A percentile compares a stretch with the other conserved stretches of the same genome.
phyloP scores from a whole-genome alignment of 2,329 filamentous ascomycete species.

The Botrytis galanthina region DNA sequence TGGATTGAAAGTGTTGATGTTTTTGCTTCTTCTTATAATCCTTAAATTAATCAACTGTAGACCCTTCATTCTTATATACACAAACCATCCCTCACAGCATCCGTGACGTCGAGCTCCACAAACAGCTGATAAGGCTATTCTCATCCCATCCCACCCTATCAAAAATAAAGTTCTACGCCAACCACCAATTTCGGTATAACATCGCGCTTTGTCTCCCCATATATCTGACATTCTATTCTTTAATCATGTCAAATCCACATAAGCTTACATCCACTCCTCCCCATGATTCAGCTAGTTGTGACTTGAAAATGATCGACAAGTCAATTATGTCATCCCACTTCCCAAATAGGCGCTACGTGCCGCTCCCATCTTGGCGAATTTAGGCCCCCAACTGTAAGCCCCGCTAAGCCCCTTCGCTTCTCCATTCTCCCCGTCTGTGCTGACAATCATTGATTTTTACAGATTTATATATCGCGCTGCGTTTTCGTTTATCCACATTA shows the following conservation, averaged over 20 bases:
- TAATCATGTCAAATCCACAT: not conserved
- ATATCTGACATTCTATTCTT: not conserved
- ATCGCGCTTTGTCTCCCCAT: not conserved
- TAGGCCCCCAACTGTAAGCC: not conserved
- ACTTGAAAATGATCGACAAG: not conserved
- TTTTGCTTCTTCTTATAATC: not conserved
- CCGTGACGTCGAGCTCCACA: not conserved
- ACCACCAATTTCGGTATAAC: not conserved
- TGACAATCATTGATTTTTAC: not conserved
- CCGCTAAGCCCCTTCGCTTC: conserved; percentile 4
- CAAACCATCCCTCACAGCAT: not conserved
- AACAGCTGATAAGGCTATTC: not conserved
- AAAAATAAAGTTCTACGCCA: too few relatives aligned
- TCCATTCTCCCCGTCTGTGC: too few relatives aligned
- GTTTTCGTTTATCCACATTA: too few relatives aligned
- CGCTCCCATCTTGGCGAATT: not conserved
- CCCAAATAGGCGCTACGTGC: not conserved
- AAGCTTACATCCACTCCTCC: not conserved
- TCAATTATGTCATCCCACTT: conserved; percentile 9
- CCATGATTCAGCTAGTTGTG: not conserved
- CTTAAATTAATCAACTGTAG: too few relatives aligned
- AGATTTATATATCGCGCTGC: not conserved
- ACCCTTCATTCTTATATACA: not conserved
- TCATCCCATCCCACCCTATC: not conserved
- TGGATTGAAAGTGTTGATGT: not conserved